Conservation (phyloP, 2,329 filamentous ascomycete genomes). For the Aspergillus hiratsukae region DNA sequence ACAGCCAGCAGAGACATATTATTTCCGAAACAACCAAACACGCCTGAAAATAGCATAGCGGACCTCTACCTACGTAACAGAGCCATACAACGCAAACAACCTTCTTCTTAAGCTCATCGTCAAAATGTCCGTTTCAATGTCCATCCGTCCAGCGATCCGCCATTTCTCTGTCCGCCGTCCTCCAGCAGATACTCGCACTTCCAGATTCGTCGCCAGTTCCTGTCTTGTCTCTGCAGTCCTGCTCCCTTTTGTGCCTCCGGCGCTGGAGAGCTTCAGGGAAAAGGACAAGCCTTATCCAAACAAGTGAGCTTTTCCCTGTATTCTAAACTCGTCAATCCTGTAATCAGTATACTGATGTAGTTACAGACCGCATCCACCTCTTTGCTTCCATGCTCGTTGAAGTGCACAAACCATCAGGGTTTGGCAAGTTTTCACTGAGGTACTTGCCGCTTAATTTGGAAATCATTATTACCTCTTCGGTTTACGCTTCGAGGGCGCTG, state of each 20-base stretch:
- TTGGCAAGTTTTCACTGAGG: background rate
- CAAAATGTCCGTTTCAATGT: conserved; percentile 15
- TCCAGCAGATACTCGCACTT: conserved; percentile 34
- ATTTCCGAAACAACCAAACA: background rate
- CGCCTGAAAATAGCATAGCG: background rate
- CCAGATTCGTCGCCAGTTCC: conserved; percentile 38
- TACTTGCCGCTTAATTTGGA: background rate
- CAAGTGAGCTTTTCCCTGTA: conserved; percentile 27
- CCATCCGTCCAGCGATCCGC: conserved; percentile 37
- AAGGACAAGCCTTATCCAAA: conserved; percentile 34
- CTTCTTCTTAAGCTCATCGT: background rate
- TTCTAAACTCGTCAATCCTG: conserved; percentile 1
- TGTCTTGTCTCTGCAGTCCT: conserved; percentile 42
- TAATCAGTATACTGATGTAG: background rate
- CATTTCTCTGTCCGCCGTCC: conserved; percentile 43
- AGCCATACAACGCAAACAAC: background rate
- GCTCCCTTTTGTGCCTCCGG: conserved; percentile 44
- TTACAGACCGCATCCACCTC: conserved; percentile 35
- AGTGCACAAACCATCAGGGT: background rate
- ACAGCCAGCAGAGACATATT: background rate
- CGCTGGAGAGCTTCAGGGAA: conserved; percentile 43
- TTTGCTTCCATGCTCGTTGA: conserved; percentile 41
- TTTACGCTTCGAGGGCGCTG: background rate
- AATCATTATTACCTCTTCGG: background rate
- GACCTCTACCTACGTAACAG: background rate